Conservation (phyloP, 73 alveolate genomes). For the Paramecium pentaurelia region DNA sequence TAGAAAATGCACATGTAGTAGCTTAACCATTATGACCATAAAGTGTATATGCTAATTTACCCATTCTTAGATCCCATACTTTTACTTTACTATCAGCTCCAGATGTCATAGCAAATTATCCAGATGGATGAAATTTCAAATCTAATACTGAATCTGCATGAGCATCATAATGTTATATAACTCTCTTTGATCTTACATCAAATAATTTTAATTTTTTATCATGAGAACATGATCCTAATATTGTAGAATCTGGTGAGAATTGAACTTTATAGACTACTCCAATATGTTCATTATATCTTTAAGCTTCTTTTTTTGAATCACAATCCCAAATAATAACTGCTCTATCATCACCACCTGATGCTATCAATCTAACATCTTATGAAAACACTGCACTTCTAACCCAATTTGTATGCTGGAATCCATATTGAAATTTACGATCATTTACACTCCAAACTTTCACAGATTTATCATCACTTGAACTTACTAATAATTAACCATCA, state of each 20-base stretch:
- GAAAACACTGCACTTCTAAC: constrained; percentile 93
- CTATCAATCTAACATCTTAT: constrained; percentile 95
- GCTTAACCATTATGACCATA: constrained; percentile 97
- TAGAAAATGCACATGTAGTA: constrained; percentile 86
- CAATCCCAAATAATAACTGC: constrained; percentile 93
- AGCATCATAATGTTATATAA: constrained; percentile 92
- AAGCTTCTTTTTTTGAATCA: constrained; percentile 68
- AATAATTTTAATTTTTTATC: constrained; percentile 98
- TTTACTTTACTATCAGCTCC: constrained; percentile 93
- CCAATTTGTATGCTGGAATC: constrained; percentile 99
- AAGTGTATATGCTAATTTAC: constrained; percentile 92
- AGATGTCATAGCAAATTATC: constrained; percentile 88
- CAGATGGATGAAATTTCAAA: constrained; percentile 95
- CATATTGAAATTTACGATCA: constrained; percentile 88
- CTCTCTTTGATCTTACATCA: constrained; percentile 94
- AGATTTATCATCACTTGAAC: constrained; percentile 99
- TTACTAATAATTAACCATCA: constrained; percentile 90
- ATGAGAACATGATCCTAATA: constrained; percentile 89
- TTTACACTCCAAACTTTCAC: constrained; percentile 91
- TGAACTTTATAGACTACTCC: constrained; percentile 83
- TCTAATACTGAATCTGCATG: constrained; percentile 89
- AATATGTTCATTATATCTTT: constrained; percentile 87
- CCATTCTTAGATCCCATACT: constrained; percentile 98
- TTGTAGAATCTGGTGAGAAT: constrained; percentile 96
- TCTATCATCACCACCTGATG: constrained; percentile 95